Percentiles rank a stretch among this genome's conserved stretches.
Conservation (phyloP, 306 rosid genomes). For the Castanopsis chinensis region DNA sequence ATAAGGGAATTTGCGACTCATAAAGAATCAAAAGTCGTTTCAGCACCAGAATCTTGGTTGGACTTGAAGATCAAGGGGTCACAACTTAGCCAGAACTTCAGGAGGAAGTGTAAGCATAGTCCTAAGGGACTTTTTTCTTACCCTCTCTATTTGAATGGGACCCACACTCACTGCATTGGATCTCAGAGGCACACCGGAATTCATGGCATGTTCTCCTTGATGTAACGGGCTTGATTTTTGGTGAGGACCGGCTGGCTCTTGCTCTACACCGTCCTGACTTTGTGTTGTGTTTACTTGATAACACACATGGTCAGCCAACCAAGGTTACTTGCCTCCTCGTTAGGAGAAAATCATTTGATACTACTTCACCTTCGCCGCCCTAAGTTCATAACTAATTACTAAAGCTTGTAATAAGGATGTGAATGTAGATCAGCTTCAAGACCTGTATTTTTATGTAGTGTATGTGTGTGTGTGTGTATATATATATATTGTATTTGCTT, state of each 20-base stretch:
- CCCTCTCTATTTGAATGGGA: conserved; percentile 64
- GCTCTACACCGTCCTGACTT: conserved; percentile 82
- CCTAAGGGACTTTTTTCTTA: conserved; percentile 82
- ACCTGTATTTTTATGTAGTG: not conserved
- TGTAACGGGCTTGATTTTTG: conserved; percentile 64
- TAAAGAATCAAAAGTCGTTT: conserved; percentile 68
- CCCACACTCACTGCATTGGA: conserved; percentile 73
- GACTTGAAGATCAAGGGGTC: conserved; percentile 84
- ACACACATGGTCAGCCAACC: conserved; percentile 61
- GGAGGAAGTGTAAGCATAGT: conserved; percentile 75
- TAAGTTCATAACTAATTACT: not conserved
- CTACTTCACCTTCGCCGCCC: conserved; percentile 38
- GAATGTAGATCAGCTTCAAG: not conserved
- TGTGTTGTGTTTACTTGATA: conserved; percentile 72
- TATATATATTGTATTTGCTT: not conserved
- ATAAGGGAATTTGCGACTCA: conserved; percentile 61
- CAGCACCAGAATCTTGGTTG: conserved; percentile 69
- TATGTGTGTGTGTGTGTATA: not conserved
- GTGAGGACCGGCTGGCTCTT: conserved; percentile 60
- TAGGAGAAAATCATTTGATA: conserved; percentile 75
- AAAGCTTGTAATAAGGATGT: not conserved
- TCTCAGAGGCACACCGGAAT: conserved; percentile 84
- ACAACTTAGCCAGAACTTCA: conserved; percentile 67
- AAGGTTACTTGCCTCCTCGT: conserved; percentile 74
- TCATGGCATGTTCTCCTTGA: conserved; percentile 92